Evolutionary conservation across 305 asterid genomes (phyloP).

Genomic region (Petunia hybrid): DNA sequence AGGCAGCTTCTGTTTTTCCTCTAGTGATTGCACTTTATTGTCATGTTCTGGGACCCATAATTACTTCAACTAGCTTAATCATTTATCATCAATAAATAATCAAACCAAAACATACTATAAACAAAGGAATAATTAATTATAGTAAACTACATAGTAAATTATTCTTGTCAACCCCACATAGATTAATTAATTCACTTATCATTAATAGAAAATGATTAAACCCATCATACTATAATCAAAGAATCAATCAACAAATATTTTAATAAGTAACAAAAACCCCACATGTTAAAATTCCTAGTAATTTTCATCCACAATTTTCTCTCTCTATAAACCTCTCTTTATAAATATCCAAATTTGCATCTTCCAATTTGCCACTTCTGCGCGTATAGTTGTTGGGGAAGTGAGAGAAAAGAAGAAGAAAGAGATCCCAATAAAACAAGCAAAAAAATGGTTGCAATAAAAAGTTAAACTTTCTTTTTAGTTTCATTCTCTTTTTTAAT

Average conservation of each 20-base stretch:
- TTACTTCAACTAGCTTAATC: not conserved
- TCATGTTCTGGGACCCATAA: not conserved
- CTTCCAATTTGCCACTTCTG: not conserved
- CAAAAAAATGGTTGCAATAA: conserved; percentile 2
- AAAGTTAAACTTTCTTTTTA: not conserved
- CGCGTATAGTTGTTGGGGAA: conserved; percentile 18
- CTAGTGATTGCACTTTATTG: not conserved
- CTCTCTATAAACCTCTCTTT: not conserved
- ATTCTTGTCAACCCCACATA: not conserved
- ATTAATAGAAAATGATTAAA: conserved; percentile 24
- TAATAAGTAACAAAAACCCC: not conserved
- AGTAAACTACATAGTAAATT: not conserved
- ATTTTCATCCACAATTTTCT: not conserved
- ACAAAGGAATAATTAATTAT: not conserved
- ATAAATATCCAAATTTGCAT: conserved; percentile 12
- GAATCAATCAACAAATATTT: not conserved
- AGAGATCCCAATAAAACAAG: conserved; percentile 20
- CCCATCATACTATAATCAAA: not conserved
- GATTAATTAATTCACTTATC: conserved; percentile 1
- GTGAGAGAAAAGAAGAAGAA: not conserved
- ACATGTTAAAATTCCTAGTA: conserved; percentile 9
- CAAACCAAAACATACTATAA: not conserved
- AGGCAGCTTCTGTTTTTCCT: not conserved
- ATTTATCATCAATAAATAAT: not conserved
- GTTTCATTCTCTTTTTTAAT: not conserved